A percentile compares a stretch with the other conserved stretches of the same genome.
Conservation (phyloP, 345 rosid genomes). For the Melaleuca alternifolia region DNA sequence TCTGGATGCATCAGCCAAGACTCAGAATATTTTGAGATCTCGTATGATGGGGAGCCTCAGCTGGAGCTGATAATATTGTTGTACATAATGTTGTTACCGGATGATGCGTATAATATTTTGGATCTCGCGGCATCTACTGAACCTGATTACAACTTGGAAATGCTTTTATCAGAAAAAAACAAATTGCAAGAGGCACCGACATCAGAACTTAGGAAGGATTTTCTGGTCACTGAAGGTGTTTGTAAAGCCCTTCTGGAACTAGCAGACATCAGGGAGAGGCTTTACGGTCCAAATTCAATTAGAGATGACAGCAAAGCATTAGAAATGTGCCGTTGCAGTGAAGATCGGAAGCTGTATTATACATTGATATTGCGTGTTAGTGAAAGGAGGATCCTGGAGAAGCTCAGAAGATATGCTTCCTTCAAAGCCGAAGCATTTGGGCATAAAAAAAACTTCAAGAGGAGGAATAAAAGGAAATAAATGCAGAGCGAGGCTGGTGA, state of each 20-base stretch:
- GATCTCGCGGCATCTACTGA: conserved; percentile 35
- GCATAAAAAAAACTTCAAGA: neutral
- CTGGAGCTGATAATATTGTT: conserved; percentile 52
- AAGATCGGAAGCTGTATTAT: conserved; percentile 54
- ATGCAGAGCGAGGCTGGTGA: neutral
- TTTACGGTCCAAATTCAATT: conserved; percentile 32
- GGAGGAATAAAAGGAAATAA: conserved; percentile 15
- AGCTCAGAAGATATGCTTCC: conserved; percentile 37
- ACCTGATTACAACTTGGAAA: conserved; percentile 7
- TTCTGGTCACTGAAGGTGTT: conserved; percentile 52
- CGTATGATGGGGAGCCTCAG: conserved; percentile 65
- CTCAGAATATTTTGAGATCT: conserved; percentile 74
- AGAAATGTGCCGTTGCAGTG: conserved; percentile 12
- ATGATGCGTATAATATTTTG: conserved; percentile 30
- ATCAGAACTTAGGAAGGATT: conserved; percentile 21
- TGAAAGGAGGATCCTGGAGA: conserved; percentile 67
- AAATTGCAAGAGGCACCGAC: conserved; percentile 10
- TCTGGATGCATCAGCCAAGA: conserved; percentile 51
- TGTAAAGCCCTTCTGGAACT: conserved; percentile 49
- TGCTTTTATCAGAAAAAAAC: conserved; percentile 23
- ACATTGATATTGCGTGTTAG: conserved; percentile 47
- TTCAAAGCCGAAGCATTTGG: neutral
- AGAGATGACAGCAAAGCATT: conserved; percentile 39
- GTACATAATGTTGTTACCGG: conserved; percentile 48
- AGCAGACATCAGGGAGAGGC: conserved; percentile 55